Evolutionary conservation across 371 early-diverging fungal genomes (phyloP).

Genomic region (Neoconidiobolus thromboides): DNA sequence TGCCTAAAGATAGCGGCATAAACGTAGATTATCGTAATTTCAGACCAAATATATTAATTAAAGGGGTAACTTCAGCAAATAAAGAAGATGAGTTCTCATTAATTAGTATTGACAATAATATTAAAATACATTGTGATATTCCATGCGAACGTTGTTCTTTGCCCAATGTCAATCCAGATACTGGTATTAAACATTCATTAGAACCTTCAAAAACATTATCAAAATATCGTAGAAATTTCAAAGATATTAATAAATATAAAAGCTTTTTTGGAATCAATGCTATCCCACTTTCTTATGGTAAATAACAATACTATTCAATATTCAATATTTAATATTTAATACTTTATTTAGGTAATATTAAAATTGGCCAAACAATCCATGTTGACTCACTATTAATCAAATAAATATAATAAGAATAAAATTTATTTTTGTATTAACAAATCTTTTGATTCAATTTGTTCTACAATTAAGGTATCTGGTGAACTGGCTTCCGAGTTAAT

Average conservation of each 20-base stretch:
- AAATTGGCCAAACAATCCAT: neutral
- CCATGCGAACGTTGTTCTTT: slow-evolving; percentile 9
- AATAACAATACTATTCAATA: neutral
- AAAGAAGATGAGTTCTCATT: slow-evolving; percentile 21
- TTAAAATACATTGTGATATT: slow-evolving; percentile 3
- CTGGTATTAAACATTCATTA: slow-evolving; percentile 15
- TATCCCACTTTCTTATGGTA: slow-evolving; percentile 8
- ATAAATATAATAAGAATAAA: no score
- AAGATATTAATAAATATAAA: slow-evolving; percentile 11
- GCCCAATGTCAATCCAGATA: slow-evolving; percentile 19
- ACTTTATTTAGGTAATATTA: neutral
- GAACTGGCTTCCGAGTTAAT: no score
- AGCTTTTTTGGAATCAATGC: slow-evolving; percentile 17
- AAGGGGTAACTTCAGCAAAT: slow-evolving; percentile 15
- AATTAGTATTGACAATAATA: slow-evolving; percentile 10
- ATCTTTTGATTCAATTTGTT: no score
- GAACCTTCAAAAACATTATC: slow-evolving; percentile 21
- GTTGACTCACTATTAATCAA: neutral
- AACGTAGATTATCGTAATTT: slow-evolving; percentile 16
- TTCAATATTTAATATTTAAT: neutral
- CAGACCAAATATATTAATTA: slow-evolving; percentile 19
- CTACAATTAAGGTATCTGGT: no score
- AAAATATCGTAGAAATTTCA: slow-evolving; percentile 9
- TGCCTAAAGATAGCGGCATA: slow-evolving; percentile 8
- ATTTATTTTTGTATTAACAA: no score